A percentile compares a stretch with the other conserved stretches of the same genome.
phyloP scores from a whole-genome alignment of 2,329 filamentous ascomycete species.

The Lecanoromycetidae sp. region DNA sequence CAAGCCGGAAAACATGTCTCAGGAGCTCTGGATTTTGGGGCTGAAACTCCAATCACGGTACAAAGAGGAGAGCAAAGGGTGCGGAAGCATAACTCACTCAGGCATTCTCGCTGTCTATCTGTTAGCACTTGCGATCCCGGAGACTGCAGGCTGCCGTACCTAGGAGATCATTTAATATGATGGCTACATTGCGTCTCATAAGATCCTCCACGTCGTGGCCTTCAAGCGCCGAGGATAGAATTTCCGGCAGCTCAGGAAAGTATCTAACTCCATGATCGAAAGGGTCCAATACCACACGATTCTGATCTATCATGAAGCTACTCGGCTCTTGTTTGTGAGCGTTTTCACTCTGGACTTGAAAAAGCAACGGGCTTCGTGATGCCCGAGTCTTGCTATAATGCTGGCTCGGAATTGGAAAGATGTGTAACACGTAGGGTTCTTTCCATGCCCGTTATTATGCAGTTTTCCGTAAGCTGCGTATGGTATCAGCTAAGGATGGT shows the following conservation, averaged over 20 bases:
- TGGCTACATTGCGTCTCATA: not conserved
- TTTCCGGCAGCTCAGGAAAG: not conserved
- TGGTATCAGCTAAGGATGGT: not conserved
- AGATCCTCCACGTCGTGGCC: constrained; percentile 4
- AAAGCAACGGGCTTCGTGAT: not conserved
- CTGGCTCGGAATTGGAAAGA: too few relatives aligned
- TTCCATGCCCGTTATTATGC: not conserved
- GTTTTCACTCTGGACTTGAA: not conserved
- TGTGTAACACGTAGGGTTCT: too few relatives aligned
- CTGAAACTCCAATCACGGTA: too few relatives aligned
- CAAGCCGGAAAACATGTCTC: too few relatives aligned
- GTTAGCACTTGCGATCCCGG: not conserved
- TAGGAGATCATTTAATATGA: not conserved
- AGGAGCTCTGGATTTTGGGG: too few relatives aligned
- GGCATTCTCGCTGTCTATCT: not conserved
- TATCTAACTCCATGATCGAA: constrained; percentile 1
- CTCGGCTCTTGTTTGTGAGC: not conserved
- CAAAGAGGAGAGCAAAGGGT: too few relatives aligned
- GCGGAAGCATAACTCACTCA: too few relatives aligned
- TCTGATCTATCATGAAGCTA: not conserved
- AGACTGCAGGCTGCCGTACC: not conserved
- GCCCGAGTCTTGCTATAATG: not conserved
- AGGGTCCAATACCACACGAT: not conserved
- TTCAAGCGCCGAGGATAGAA: not conserved
- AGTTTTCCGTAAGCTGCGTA: not conserved